phyloP scores from a whole-genome alignment of 1,284 basidiomycete species.

The Fomitopsis pinicola region DNA sequence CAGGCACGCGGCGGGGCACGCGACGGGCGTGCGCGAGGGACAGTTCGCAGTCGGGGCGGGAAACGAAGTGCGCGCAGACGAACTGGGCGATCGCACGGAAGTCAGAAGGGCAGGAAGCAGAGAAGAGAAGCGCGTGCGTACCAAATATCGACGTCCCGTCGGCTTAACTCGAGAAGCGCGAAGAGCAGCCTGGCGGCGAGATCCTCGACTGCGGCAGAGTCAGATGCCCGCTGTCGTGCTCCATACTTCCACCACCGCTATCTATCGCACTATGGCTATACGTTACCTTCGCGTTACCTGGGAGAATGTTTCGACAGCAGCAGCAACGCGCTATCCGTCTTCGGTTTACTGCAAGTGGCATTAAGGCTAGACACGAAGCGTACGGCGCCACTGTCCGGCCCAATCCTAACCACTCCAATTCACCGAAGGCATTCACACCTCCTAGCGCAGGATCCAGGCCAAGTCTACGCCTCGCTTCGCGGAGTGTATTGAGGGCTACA shows the following conservation, averaged over 20 bases:
- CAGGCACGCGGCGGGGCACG: neutral
- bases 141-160: constrained; percentile 9
- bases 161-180: constrained; percentile 10
- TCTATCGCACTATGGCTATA: neutral
- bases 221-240: neutral
- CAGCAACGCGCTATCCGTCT: neutral
- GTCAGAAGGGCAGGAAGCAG: constrained; percentile 7
- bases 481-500: constrained; percentile 4
- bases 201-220: constrained; percentile 5
- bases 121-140: constrained; percentile 4
- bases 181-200: constrained; percentile 1
- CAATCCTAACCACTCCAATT: neutral
- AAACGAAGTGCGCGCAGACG: neutral
- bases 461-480: neutral
- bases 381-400: neutral
- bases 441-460: neutral
- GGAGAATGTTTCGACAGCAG: neutral
- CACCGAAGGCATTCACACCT: neutral
- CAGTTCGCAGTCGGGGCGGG: neutral
- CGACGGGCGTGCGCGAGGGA: neutral
- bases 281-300: neutral
- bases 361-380: neutral
- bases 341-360: neutral
- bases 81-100: neutral
- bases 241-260: constrained; percentile 1